phyloP scores from a whole-genome alignment of 768 basidiomycete genomes.

The Leccinum arenicola region DNA sequence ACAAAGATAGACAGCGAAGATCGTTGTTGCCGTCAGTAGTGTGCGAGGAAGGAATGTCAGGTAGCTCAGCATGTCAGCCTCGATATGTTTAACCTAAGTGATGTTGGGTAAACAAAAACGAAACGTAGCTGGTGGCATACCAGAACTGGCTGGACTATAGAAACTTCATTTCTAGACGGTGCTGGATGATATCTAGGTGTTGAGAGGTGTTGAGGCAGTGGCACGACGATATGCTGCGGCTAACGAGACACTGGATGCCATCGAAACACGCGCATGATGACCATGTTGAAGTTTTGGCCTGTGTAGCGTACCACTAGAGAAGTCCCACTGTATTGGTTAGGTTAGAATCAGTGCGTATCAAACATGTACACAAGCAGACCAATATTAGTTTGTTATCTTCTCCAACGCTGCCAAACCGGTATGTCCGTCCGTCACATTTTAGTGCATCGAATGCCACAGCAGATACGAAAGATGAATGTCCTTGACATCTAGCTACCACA shows the following conservation, averaged over 20 bases:
- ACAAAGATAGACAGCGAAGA: no score
- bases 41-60: conserved; percentile 77
- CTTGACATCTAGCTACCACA: conserved; percentile 93
- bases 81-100: conserved; percentile 72
- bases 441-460: conserved; percentile 87
- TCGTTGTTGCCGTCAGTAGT: conserved; percentile 65
- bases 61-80: conserved; percentile 72
- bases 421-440: conserved; percentile 84
- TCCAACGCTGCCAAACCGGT: conserved; percentile 93
- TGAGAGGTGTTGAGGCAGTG: conserved; percentile 54
- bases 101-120: neutral
- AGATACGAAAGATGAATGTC: conserved; percentile 93
- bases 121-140: conserved; percentile 40
- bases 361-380: conserved; percentile 41
- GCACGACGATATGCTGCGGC: conserved; percentile 63
- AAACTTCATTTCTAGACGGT: conserved; percentile 86
- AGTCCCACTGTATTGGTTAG: conserved; percentile 72
- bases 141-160: conserved; percentile 86
- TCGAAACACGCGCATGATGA: conserved; percentile 72
- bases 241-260: conserved; percentile 77
- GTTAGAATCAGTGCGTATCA: neutral
- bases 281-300: conserved; percentile 74
- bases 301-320: conserved; percentile 87
- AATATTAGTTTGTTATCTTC: conserved; percentile 95
- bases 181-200: conserved; percentile 74